Evolutionary conservation across 1,284 basidiomycete genomes (phyloP).

Genomic region (Spongiforma sp.): DNA sequence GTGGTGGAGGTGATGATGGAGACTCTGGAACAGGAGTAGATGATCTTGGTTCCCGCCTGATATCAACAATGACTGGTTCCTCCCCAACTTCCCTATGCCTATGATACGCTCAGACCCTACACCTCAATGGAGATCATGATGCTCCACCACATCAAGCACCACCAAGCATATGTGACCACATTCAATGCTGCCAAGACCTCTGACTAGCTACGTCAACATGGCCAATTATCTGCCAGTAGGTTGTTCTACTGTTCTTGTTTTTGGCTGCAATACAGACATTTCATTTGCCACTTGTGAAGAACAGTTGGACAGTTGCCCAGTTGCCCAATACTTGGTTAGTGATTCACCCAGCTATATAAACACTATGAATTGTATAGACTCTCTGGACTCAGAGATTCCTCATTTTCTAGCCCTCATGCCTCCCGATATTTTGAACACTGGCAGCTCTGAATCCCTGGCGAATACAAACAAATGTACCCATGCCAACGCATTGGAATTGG

Average conservation of each 20-base stretch:
- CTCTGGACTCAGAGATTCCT: not conserved
- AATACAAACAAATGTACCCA: not conserved
- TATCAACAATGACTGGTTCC: no score
- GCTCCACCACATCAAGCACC: conserved; percentile 90
- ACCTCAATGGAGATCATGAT: conserved; percentile 84
- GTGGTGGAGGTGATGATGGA: no score
- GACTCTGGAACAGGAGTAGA: no score
- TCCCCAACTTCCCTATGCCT: conserved; percentile 85
- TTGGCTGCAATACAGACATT: not conserved
- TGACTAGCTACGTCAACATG: conserved; percentile 73
- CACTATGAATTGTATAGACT: not conserved
- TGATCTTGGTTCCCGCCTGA: no score
- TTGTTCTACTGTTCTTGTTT: no score
- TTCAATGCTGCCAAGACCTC: conserved; percentile 80
- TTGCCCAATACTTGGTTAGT: not conserved
- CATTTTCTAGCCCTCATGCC: not conserved
- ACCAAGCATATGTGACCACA: conserved; percentile 80
- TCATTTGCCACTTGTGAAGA: no score
- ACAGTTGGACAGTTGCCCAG: not conserved
- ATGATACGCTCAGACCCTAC: conserved; percentile 88
- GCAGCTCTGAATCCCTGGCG: not conserved
- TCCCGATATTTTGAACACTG: not conserved
- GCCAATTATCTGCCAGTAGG: no score
- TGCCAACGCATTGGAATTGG: not conserved
- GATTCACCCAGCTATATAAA: not conserved